A percentile compares a stretch with the other conserved stretches of the same genome.
Conservation (phyloP, 1,139 yeast genomes). For the Geotrichum candidum region DNA sequence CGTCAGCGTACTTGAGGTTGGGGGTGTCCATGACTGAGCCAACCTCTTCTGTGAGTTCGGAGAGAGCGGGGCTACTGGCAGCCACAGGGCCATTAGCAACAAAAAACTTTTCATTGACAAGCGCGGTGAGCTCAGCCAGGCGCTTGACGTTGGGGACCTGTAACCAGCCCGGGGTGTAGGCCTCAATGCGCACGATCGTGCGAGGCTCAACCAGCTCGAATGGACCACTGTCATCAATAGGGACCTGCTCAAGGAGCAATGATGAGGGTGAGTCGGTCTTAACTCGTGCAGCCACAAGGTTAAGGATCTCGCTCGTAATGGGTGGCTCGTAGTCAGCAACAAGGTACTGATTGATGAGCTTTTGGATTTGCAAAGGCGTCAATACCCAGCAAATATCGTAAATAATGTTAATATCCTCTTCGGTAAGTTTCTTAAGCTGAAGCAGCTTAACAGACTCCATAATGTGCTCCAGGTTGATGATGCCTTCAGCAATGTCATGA, state of each 20-base stretch:
- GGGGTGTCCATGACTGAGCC: not conserved
- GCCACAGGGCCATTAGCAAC: not conserved
- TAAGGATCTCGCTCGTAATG: conserved; percentile 74
- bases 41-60: not conserved
- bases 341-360: conserved; percentile 79
- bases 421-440: conserved; percentile 84
- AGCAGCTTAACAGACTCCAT: conserved; percentile 90
- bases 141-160: conserved; percentile 83
- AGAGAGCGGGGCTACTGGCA: not conserved
- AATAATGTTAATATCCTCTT: conserved; percentile 85
- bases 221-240: conserved; percentile 63
- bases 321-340: conserved; percentile 96
- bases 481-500: conserved; percentile 86
- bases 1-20: not conserved
- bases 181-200: conserved; percentile 83
- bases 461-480: conserved; percentile 77
- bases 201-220: conserved; percentile 82
- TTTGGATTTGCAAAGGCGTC: conserved; percentile 91
- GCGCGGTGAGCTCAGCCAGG: conserved; percentile 80
- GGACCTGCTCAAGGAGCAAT: conserved; percentile 51
- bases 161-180: conserved; percentile 93
- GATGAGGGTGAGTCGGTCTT: conserved; percentile 42
- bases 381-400: conserved; percentile 93
- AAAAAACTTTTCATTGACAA: conserved; percentile 26
- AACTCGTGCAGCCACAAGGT: conserved; percentile 79